A percentile compares a stretch with the other conserved stretches of the same genome.
Evolutionary conservation across 768 basidiomycete species (phyloP).

Genomic region (Tricholomella constricta): DNA sequence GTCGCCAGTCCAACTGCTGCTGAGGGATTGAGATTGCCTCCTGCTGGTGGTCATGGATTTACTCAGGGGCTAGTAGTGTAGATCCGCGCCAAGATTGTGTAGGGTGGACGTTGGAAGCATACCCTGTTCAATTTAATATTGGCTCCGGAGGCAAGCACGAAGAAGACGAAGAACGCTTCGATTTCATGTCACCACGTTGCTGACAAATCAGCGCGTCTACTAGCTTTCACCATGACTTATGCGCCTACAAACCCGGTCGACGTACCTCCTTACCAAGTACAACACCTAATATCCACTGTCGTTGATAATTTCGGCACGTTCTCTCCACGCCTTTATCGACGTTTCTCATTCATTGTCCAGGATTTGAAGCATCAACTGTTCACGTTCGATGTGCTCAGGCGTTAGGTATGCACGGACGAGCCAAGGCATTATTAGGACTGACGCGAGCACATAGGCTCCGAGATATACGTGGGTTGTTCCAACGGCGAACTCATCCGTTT

Average conservation of each 20-base stretch:
- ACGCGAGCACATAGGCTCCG: slow-evolving; percentile 54
- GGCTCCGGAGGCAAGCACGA: background rate
- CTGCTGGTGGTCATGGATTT: slow-evolving; percentile 35
- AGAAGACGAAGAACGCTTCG: background rate
- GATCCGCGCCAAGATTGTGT: slow-evolving; percentile 4
- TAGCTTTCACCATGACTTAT: slow-evolving; percentile 35
- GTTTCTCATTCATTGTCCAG: slow-evolving; percentile 7
- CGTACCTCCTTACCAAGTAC: slow-evolving; percentile 64
- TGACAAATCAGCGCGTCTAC: slow-evolving; percentile 19
- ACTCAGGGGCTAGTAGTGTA: background rate
- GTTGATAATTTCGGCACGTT: slow-evolving; percentile 23
- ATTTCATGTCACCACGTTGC: slow-evolving; percentile 11
- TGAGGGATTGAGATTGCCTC: slow-evolving; percentile 40
- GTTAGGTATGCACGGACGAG: slow-evolving; percentile 42
- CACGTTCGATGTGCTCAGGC: slow-evolving; percentile 58
- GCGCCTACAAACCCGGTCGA: slow-evolving; percentile 44
- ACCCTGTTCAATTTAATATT: slow-evolving; percentile 5
- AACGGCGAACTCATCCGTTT: slow-evolving; percentile 86
- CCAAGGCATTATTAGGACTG: background rate
- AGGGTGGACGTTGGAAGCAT: slow-evolving; percentile 10
- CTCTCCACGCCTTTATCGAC: background rate
- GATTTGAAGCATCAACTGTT: slow-evolving; percentile 17
- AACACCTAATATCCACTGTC: slow-evolving; percentile 44
- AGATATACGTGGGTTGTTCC: slow-evolving; percentile 84
- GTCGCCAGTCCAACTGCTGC: slow-evolving; percentile 34